These are phyloP conservation scores for Saturnispora mendoncae DNA, from an alignment of 805 yeast species.

Conservation along the genomic window DNA sequence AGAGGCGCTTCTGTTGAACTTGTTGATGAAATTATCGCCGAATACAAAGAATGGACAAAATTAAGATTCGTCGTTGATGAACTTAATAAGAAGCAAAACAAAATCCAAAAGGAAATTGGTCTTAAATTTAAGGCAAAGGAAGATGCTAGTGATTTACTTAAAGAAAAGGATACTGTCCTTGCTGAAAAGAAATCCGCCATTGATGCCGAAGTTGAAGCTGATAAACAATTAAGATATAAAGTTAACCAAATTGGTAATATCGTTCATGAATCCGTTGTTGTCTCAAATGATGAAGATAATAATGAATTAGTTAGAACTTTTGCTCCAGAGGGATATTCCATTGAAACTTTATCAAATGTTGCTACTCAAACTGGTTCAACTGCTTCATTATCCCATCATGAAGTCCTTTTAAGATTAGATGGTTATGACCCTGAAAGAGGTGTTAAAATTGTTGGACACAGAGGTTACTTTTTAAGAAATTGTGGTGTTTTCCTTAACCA, in stretches of 20 bases:
- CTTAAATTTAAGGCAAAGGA: conserved; percentile 88
- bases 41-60: conserved; percentile 88
- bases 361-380: conserved; percentile 73
- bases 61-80: conserved; percentile 86
- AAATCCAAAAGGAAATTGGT: conserved; percentile 89
- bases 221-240: conserved; percentile 61
- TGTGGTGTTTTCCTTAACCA: conserved; percentile 97
- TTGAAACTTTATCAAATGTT: conserved; percentile 46
- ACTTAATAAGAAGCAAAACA: conserved; percentile 78
- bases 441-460: conserved; percentile 93
- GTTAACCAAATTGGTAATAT: conserved; percentile 89
- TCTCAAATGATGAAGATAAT: conserved; percentile 81
- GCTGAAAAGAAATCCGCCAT: conserved; percentile 59
- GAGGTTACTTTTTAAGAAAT: conserved; percentile 93
- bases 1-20: conserved; percentile 92
- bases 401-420: conserved; percentile 84
- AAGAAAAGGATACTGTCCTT: conserved; percentile 68
- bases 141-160: conserved; percentile 78
- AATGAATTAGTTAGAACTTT: conserved; percentile 82
- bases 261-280: conserved; percentile 86
- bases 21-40: conserved; percentile 89
- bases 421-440: conserved; percentile 99
- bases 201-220: conserved; percentile 71
- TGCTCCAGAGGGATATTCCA: conserved; percentile 59
- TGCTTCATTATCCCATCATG: conserved; percentile 88